phyloP scores from a whole-genome alignment of 768 basidiomycete genomes.

The Amanita phalloides region DNA sequence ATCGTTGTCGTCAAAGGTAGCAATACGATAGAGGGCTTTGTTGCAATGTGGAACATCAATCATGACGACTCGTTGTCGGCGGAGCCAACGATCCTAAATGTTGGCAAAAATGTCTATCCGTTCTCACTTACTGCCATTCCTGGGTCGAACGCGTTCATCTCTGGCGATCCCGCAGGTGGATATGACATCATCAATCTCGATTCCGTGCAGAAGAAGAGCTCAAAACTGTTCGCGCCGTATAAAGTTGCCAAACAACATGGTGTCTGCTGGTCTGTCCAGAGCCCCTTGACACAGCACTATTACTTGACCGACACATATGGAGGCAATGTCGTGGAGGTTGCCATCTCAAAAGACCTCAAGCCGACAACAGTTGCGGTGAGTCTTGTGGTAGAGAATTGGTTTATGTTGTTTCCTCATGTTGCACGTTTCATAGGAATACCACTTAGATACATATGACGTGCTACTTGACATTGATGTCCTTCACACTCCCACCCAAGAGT shows the following conservation, averaged over 20 bases:
- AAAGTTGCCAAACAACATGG: not conserved
- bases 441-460: not conserved
- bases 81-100: not conserved
- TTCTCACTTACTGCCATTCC: not conserved
- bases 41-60: not conserved
- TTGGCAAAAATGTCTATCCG: not conserved
- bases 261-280: not conserved
- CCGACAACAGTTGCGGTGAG: not conserved
- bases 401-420: too few species aligned
- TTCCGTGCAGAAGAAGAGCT: not conserved
- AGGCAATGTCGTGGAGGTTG: not conserved
- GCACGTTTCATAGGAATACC: not conserved
- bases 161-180: not conserved
- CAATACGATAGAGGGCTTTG: not conserved
- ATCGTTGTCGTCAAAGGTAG: not conserved
- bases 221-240: not conserved
- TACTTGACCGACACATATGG: not conserved
- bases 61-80: not conserved
- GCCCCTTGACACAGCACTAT: not conserved
- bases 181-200: constrained; percentile 1
- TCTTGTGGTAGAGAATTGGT: not conserved
- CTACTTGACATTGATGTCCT: not conserved
- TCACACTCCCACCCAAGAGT: not conserved
- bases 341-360: not conserved
- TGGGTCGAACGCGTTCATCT: not conserved